phyloP scores from a whole-genome alignment of 106 monocot species.

The Agapanthus africanus region DNA sequence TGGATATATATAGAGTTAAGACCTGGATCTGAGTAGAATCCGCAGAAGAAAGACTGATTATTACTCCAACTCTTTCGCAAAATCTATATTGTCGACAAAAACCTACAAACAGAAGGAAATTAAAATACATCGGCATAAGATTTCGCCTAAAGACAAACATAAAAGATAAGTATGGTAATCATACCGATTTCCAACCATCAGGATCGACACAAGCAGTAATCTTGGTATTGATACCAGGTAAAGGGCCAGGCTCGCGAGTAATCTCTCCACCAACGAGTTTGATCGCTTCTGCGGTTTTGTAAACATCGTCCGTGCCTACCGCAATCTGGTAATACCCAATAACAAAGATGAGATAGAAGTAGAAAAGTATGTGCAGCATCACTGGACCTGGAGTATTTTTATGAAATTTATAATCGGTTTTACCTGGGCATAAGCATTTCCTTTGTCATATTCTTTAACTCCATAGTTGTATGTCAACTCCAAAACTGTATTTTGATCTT shows the following conservation, averaged over 20 bases:
- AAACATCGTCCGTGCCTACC: conserved; percentile 94
- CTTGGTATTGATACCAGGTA: conserved; percentile 95
- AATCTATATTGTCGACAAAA: conserved; percentile 86
- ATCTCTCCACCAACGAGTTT: conserved; percentile 72
- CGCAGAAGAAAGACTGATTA: too few relatives aligned
- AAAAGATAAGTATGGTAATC: not conserved
- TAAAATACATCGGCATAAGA: not conserved
- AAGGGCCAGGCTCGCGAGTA: conserved; percentile 90
- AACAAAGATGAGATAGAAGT: not conserved
- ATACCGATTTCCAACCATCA: conserved; percentile 99
- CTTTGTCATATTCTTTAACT: conserved; percentile 81
- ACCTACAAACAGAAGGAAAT: conserved; percentile 42
- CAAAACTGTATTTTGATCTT: conserved; percentile 87
- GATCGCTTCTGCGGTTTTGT: conserved; percentile 85
- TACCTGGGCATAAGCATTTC: conserved; percentile 94
- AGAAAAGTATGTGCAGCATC: not conserved
- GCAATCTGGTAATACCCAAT: conserved; percentile 52
- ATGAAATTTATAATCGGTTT: too few relatives aligned
- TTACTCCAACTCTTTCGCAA: conserved; percentile 69
- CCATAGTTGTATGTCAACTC: conserved; percentile 98
- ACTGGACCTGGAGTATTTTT: not conserved
- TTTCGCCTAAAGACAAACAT: not conserved
- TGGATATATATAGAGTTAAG: too few relatives aligned
- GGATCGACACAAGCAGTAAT: conserved; percentile 95
- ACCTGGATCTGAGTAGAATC: too few relatives aligned